Base-by-base conservation (phyloP, 164 flowering plant species). In the Paratinospora sagittata region DNA sequence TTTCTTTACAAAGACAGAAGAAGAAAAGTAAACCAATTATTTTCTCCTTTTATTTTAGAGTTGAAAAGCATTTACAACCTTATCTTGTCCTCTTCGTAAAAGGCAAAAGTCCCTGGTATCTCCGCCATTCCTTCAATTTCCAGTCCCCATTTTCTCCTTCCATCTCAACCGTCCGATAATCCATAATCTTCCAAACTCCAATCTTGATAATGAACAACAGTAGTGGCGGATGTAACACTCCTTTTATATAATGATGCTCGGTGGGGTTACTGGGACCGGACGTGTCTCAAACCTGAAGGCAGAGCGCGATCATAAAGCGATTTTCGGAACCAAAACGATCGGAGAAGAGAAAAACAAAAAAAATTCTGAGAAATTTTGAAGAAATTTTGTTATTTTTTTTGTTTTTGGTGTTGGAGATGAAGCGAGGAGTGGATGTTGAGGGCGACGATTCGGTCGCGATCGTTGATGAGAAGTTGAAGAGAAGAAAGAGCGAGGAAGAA, bases 351-450 rank as follows among this genome's bases (percentile, higher is more conserved):
- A n/a, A n/a, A n/a, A n/a, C n/a, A n/a, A n/a, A n/a, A n/a, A n/a
- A n/a, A n/a, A n/a, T n/a, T n/a, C n/a, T n/a, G 21, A 19, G 21
- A 49, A 19, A 19, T 4, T 49, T 49, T 49, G 13, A n/a, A 49
- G 57, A 39, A 3, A 5, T 49, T 49, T 11, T 49, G 57, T 14
- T 49, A 12, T 6, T 6, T 5, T 49, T 0, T 49, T 19, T 49
- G n/a, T n/a, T n/a, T n/a, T n/a, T n/a, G n/a, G 67, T 9, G 26
- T 19, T 52, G 17, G 76, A 52, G 63, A 76, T 86, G 91, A 87
- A 87, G 73, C 85, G 87, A 37, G 19, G 81, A 13, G 36, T 62
- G 9, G 58, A 72, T 62, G 73, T 19, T 57, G 78, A 64, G 3
- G 82, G n/a, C n/a, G n/a, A 74, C 11, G 63, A 65, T 27, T 71